Conservation (phyloP, 148 eudicot genomes). For the Arctostaphylos glauca region DNA sequence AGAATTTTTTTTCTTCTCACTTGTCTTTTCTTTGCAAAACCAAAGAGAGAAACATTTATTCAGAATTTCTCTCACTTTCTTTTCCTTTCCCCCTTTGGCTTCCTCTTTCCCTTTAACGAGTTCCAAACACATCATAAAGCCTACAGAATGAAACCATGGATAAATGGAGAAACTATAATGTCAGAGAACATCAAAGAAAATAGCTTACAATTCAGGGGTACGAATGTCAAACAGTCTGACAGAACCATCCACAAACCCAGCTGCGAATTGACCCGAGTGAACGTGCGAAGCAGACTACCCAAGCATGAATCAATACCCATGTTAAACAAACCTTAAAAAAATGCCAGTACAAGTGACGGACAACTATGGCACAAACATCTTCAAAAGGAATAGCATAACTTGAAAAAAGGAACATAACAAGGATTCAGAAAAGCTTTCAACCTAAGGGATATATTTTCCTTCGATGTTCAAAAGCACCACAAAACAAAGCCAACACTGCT, state of each 20-base stretch:
- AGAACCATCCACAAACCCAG: constrained; percentile 88
- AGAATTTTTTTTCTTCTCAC: neutral
- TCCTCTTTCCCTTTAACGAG: neutral
- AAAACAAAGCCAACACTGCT: neutral
- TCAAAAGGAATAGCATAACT: neutral
- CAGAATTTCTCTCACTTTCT: neutral
- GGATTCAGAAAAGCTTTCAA: neutral
- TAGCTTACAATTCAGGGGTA: constrained; percentile 79
- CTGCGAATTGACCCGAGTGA: constrained; percentile 82
- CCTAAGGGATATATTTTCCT: neutral
- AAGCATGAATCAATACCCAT: neutral
- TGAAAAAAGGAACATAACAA: neutral
- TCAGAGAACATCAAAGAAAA: neutral
- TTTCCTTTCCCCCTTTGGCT: neutral
- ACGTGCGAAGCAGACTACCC: constrained; percentile 90
- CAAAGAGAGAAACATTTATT: neutral
- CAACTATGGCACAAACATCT: neutral
- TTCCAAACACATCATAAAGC: neutral
- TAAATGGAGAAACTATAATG: neutral
- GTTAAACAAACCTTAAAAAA: neutral
- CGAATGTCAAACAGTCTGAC: constrained; percentile 83
- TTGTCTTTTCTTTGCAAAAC: neutral
- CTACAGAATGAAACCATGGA: neutral
- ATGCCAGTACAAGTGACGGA: neutral
- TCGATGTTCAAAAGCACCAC: neutral